Conservation (phyloP, 257 asterid genomes). For the Solanum appendiculatum region DNA sequence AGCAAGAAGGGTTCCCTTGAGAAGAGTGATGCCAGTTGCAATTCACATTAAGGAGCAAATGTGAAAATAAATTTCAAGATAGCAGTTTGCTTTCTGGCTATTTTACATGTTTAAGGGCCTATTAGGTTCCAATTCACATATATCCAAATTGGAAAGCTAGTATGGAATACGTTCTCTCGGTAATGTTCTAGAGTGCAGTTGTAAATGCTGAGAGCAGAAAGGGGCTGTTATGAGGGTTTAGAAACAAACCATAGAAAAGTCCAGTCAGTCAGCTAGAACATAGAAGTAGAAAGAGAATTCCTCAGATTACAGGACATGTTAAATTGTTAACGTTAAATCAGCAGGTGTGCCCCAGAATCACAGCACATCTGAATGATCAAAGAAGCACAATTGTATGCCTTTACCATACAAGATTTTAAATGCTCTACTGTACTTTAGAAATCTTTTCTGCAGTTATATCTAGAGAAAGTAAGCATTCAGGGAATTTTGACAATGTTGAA, state of each 20-base stretch:
- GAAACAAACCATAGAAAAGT: neutral
- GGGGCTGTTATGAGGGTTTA: neutral
- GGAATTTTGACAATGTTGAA: neutral
- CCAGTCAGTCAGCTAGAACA: neutral
- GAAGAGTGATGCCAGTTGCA: neutral
- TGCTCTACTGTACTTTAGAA: neutral
- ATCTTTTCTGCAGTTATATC: neutral
- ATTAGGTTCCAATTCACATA: neutral
- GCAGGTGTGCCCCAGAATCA: neutral
- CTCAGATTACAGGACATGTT: neutral
- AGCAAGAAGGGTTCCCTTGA: neutral
- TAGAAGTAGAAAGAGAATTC: neutral
- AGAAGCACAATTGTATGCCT: neutral
- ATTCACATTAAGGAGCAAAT: too few species aligned
- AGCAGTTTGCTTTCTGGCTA: neutral
- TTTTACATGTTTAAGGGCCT: neutral
- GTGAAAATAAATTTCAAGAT: neutral
- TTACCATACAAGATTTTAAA: neutral
- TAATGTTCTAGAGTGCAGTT: neutral
- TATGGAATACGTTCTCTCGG: neutral
- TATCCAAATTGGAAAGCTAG: neutral
- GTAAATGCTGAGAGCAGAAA: neutral
- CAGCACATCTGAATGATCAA: neutral
- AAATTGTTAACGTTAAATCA: neutral
- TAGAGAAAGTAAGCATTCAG: neutral